Percentiles rank a stretch among this genome's conserved stretches.
Evolutionary conservation across 2,329 filamentous ascomycete species (phyloP).

Genomic region (Akanthomyces uredinophilus): DNA sequence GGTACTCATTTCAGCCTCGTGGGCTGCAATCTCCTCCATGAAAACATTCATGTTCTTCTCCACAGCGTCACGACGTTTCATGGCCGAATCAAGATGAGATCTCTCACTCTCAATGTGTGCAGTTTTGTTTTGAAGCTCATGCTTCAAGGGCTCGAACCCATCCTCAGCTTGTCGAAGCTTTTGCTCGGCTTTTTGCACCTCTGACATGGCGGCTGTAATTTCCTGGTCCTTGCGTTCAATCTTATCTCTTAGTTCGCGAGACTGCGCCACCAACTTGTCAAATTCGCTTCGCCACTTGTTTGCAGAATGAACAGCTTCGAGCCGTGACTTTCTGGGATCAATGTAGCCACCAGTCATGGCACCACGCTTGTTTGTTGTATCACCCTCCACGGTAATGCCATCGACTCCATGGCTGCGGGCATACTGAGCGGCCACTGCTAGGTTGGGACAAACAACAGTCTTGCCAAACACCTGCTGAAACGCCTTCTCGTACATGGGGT

Average conservation of each 20-base stretch:
- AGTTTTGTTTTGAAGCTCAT: slow-evolving; percentile 72
- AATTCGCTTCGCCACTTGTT: slow-evolving; percentile 70
- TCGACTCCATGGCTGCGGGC: slow-evolving; percentile 87
- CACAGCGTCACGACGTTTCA: slow-evolving; percentile 59
- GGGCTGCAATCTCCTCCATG: slow-evolving; percentile 67
- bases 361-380: slow-evolving; percentile 90
- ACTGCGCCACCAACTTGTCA: slow-evolving; percentile 60
- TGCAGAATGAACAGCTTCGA: slow-evolving; percentile 76
- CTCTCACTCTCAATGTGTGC: slow-evolving; percentile 67
- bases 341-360: slow-evolving; percentile 93
- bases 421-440: slow-evolving; percentile 84
- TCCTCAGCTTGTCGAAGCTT: slow-evolving; percentile 71
- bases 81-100: slow-evolving; percentile 67
- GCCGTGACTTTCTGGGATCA: slow-evolving; percentile 76
- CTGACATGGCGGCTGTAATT: slow-evolving; percentile 79
- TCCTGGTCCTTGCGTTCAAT: slow-evolving; percentile 80
- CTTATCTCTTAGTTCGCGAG: slow-evolving; percentile 60
- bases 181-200: slow-evolving; percentile 78
- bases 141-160: slow-evolving; percentile 73
- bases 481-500: slow-evolving; percentile 71
- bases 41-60: slow-evolving; percentile 71
- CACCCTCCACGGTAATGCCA: slow-evolving; percentile 90
- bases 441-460: slow-evolving; percentile 86
- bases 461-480: slow-evolving; percentile 95
- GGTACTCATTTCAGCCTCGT: slow-evolving; percentile 74